These are phyloP conservation scores for Toxoplasma gondii DNA, from an alignment of 169 alveolate genomes.

Conservation along the genomic window DNA sequence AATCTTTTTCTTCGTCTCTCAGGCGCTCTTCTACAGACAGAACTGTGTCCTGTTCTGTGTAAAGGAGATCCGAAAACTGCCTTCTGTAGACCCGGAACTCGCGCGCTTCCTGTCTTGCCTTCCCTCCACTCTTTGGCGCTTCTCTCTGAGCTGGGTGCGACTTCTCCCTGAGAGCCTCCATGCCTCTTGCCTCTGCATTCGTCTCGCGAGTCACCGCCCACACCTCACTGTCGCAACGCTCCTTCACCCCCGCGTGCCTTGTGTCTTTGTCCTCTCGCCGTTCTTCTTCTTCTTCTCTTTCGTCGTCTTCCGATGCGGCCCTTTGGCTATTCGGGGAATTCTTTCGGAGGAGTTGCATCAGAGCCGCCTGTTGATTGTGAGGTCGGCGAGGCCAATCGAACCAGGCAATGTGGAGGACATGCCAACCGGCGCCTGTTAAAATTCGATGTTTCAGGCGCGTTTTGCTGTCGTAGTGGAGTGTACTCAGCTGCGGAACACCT, in stretches of 20 bases:
- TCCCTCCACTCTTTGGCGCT: neutral
- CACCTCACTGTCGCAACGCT: neutral
- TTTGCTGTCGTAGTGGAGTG: neutral
- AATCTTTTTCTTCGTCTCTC: neutral
- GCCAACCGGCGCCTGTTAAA: neutral
- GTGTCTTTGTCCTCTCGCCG: no score
- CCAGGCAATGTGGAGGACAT: constrained; percentile 41
- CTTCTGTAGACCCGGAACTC: neutral
- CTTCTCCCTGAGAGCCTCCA: no score
- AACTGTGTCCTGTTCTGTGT: neutral
- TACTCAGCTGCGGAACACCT: neutral
- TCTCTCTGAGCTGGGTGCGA: no score
- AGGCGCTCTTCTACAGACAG: neutral
- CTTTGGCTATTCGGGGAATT: neutral
- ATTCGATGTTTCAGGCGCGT: constrained; percentile 44
- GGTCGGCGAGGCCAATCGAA: constrained; percentile 21
- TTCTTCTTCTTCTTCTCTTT: neutral
- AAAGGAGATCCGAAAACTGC: neutral
- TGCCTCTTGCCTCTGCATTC: no score
- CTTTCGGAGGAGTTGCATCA: neutral
- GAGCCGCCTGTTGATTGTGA: constrained; percentile 32
- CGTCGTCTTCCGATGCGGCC: neutral
- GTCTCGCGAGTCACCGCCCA: no score
- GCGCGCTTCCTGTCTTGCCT: neutral
- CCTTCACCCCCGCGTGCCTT: neutral